These are phyloP conservation scores for Phytophthora tubulina DNA, from an alignment of 352 stramenopile species.

Conservation along the genomic window DNA sequence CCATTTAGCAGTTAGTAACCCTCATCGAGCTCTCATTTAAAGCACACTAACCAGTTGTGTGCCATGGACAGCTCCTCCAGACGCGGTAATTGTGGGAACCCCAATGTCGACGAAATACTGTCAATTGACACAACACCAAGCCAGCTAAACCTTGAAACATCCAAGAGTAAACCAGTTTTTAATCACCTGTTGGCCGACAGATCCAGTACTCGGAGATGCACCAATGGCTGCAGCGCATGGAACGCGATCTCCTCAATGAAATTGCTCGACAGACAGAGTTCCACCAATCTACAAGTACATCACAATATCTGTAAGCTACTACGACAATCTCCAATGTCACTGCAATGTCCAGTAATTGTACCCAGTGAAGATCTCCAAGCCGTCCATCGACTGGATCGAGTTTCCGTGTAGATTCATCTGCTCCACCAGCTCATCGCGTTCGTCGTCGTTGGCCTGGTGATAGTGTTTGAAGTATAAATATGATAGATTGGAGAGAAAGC, in stretches of 20 bases:
- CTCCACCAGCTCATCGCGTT: slow-evolving; percentile 59
- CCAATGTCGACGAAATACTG: slow-evolving; percentile 65
- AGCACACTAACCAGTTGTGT: slow-evolving; percentile 65
- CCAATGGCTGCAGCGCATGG: slow-evolving; percentile 65
- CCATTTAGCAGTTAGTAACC: neutral
- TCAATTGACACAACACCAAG: neutral
- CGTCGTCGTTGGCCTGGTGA: slow-evolving; percentile 42
- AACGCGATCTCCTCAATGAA: slow-evolving; percentile 81
- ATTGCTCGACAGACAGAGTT: slow-evolving; percentile 88
- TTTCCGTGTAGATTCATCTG: slow-evolving; percentile 88
- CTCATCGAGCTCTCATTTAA: neutral
- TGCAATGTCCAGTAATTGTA: slow-evolving; percentile 9
- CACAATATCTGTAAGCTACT: slow-evolving; percentile 9
- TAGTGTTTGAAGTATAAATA: slow-evolving; percentile 1
- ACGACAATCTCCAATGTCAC: neutral
- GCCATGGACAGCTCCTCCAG: slow-evolving; percentile 82
- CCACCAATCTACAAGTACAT: slow-evolving; percentile 47
- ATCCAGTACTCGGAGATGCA: slow-evolving; percentile 75
- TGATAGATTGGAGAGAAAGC: neutral
- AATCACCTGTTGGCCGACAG: slow-evolving; percentile 78
- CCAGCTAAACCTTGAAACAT: slow-evolving; percentile 1
- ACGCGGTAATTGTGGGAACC: slow-evolving; percentile 66
- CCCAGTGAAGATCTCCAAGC: slow-evolving; percentile 67
- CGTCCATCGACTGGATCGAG: slow-evolving; percentile 67
- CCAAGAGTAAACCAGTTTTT: neutral